Percentiles rank a stretch among this genome's conserved stretches.
Evolutionary conservation across 345 rosid species (phyloP).

Genomic region (Crucihimalaya himalaica): DNA sequence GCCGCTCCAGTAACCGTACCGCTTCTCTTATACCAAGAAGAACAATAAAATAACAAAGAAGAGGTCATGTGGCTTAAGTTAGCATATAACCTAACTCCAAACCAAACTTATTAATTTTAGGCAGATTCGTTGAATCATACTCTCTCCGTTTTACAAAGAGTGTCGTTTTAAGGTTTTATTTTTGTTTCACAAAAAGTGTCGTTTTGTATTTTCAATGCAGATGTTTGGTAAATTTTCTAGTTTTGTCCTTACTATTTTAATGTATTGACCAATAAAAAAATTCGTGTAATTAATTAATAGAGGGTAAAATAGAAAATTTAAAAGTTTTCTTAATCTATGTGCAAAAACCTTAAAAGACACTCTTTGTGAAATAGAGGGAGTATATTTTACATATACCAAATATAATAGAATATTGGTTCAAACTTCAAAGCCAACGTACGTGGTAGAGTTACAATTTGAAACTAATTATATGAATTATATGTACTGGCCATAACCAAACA

Average conservation of each 20-base stretch:
- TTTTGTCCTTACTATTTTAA: too few species aligned
- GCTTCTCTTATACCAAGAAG: background rate
- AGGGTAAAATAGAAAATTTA: too few species aligned
- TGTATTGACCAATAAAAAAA: too few species aligned
- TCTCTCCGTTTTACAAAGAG: too few species aligned
- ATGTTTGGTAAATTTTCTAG: too few species aligned
- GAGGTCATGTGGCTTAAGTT: slow-evolving; percentile 11
- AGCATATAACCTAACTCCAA: slow-evolving; percentile 19
- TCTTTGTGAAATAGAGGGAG: too few species aligned
- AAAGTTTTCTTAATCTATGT: too few species aligned
- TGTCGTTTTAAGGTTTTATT: too few species aligned
- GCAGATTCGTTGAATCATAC: slow-evolving; percentile 13
- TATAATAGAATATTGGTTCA: background rate
- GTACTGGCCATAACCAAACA: background rate
- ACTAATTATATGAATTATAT: background rate
- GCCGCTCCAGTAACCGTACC: slow-evolving; percentile 16
- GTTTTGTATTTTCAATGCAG: too few species aligned
- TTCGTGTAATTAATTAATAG: too few species aligned
- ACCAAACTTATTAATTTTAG: background rate
- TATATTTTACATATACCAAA: background rate
- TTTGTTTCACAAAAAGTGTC: too few species aligned
- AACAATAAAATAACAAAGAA: background rate
- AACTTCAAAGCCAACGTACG: slow-evolving; percentile 13
- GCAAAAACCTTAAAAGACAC: too few species aligned
- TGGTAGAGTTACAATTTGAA: background rate